Percentiles rank a stretch among this genome's conserved stretches.
These are phyloP conservation scores for Fraxinus greggii DNA, from an alignment of 305 asterid species.

Conservation along the genomic window DNA sequence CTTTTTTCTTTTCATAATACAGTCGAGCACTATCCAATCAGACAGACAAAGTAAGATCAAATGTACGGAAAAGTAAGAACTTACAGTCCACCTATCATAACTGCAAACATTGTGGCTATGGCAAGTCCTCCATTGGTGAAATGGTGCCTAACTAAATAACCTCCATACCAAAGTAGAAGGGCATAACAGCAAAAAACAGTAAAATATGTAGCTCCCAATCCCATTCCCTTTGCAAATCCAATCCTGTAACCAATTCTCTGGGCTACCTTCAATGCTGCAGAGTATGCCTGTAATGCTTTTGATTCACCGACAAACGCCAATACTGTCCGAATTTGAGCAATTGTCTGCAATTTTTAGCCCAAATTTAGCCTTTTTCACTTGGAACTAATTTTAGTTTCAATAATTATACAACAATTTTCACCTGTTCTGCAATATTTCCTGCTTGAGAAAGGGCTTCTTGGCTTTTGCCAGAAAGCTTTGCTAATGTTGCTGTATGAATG, in stretches of 20 bases:
- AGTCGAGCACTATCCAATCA: background rate
- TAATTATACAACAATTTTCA: constrained; percentile 22
- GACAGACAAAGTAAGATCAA: background rate
- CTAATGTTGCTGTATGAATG: constrained; percentile 65
- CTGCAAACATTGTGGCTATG: constrained; percentile 56
- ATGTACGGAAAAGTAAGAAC: constrained; percentile 19
- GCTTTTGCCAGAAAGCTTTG: constrained; percentile 82
- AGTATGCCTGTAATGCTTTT: constrained; percentile 46
- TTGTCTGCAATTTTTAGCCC: constrained; percentile 54
- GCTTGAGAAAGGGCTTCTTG: constrained; percentile 90
- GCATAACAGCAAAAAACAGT: constrained; percentile 55
- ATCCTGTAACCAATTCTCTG: constrained; percentile 51
- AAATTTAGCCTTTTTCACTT: background rate
- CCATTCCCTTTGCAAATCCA: constrained; percentile 49
- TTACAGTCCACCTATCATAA: constrained; percentile 61
- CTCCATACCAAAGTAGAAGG: constrained; percentile 58
- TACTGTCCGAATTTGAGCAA: constrained; percentile 90
- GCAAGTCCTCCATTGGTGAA: constrained; percentile 59
- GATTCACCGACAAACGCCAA: constrained; percentile 65
- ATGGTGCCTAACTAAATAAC: constrained; percentile 52
- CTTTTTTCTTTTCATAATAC: background rate
- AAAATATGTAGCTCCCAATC: constrained; percentile 53
- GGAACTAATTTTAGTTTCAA: background rate
- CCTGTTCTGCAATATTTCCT: constrained; percentile 95
- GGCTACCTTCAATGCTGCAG: constrained; percentile 44